These are phyloP conservation scores for Geosmithia putterillii DNA, from an alignment of 2,329 filamentous ascomycete species.

Conservation along the genomic window DNA sequence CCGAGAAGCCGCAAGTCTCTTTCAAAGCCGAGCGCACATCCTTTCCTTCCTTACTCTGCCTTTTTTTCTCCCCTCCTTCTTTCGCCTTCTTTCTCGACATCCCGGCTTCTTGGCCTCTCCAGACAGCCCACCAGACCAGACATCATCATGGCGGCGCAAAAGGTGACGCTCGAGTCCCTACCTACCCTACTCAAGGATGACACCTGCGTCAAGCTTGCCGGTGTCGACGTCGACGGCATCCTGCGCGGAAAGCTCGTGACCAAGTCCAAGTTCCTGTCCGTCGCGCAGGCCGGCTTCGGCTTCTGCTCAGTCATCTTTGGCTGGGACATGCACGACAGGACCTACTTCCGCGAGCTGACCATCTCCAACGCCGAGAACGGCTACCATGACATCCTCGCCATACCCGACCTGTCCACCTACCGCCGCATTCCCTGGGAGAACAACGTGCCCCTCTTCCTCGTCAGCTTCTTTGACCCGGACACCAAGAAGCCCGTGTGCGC, in stretches of 20 bases:
- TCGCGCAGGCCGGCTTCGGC: slow-evolving; percentile 72
- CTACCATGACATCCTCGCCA: slow-evolving; percentile 73
- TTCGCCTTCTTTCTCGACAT: background rate
- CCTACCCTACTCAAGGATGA: slow-evolving; percentile 57
- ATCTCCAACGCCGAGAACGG: slow-evolving; percentile 88
- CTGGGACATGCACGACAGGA: slow-evolving; percentile 95
- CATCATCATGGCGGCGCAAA: slow-evolving; percentile 13
- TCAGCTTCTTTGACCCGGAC: slow-evolving; percentile 76
- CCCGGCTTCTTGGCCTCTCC: background rate
- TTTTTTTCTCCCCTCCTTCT: background rate
- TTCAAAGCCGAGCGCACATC: background rate
- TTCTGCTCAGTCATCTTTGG: slow-evolving; percentile 93
- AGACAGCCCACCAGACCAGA: background rate
- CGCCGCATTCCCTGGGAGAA: slow-evolving; percentile 85
- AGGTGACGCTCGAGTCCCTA: slow-evolving; percentile 51
- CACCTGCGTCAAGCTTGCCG: slow-evolving; percentile 73
- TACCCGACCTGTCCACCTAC: slow-evolving; percentile 67
- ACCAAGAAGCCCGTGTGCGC: slow-evolving; percentile 58
- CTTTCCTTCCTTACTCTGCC: background rate
- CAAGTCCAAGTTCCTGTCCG: slow-evolving; percentile 83
- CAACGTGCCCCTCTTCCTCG: slow-evolving; percentile 72
- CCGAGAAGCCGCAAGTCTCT: background rate
- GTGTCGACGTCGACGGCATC: slow-evolving; percentile 76
- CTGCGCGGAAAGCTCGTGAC: slow-evolving; percentile 83
- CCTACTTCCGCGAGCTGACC: slow-evolving; percentile 72